Evolutionary conservation across 495 filamentous ascomycete genomes (phyloP).

Genomic region (Xanthoparmelia taractica): DNA sequence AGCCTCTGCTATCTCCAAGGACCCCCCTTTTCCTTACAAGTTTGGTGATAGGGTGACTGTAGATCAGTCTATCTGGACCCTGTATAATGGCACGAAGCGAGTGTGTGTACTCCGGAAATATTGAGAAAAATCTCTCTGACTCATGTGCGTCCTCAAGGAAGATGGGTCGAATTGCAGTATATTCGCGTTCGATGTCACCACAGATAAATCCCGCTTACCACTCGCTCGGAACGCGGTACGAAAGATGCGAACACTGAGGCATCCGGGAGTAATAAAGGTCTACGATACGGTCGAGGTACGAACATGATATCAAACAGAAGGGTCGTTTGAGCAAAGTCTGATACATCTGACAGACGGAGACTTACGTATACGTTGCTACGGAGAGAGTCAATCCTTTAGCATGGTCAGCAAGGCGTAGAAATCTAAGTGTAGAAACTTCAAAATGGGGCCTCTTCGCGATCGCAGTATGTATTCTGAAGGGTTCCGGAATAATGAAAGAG

Average conservation of each 20-base stretch:
- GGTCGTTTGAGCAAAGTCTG: conserved; percentile 10
- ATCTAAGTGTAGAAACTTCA: conserved; percentile 74
- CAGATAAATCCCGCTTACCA: conserved; percentile 70
- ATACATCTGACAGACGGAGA: conserved; percentile 59
- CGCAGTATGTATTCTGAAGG: conserved; percentile 49
- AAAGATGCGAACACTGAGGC: conserved; percentile 82
- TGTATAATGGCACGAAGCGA: conserved; percentile 85
- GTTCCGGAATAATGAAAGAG: not conserved
- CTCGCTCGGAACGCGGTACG: conserved; percentile 88
- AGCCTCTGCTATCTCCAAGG: conserved; percentile 91
- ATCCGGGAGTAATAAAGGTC: conserved; percentile 89
- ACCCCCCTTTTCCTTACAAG: conserved; percentile 80
- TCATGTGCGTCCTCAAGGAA: conserved; percentile 49
- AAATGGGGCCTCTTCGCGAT: conserved; percentile 91
- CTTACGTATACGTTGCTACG: conserved; percentile 90
- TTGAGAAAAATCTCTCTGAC: conserved; percentile 16
- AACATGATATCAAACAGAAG: conserved; percentile 6
- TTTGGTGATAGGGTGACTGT: conserved; percentile 86
- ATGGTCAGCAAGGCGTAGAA: conserved; percentile 81
- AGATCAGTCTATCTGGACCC: conserved; percentile 82
- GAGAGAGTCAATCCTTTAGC: conserved; percentile 76
- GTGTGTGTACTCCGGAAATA: conserved; percentile 41
- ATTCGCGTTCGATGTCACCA: conserved; percentile 81
- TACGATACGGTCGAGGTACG: conserved; percentile 86
- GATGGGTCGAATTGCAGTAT: conserved; percentile 91